Base-by-base conservation (phyloP, 2,329 filamentous ascomycete genomes). In the Colletotrichum chrysophilum region DNA sequence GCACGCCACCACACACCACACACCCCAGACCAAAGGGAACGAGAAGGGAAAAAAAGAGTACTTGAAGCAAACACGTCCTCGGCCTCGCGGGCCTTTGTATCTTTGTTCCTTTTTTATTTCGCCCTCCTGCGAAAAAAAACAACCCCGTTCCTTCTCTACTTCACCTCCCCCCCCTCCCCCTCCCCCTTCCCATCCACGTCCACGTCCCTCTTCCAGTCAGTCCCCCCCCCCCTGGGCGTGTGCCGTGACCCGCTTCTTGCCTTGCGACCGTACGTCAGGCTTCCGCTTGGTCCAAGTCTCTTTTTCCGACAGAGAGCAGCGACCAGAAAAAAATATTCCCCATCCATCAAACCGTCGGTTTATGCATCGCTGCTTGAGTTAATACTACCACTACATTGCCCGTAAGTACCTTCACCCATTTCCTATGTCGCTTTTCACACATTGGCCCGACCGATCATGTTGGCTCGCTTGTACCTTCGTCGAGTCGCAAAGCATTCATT, bases 321-420 rank as follows among this genome's bases (percentile, higher is more conserved):
- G 74, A 60, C 58, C 74, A 74, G 32, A 71, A 71, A 71, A 71
- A 71, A 74, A 74, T 70, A 76, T 76, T 73, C 71, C 72, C 72
- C 71, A 76, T 76, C 68, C 72, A 77, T 78, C 70, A 75, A 76
- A 71, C 67, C 65, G 58, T 77, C 69, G 60, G 70, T 75, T 75
- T 76, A 71, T 75, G 74, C 74, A 76, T 76, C 74, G 67, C 55
- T 68, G 58, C 66, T 67, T 80, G 78, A 81, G 75, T 78, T 79
- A 75, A 78, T 79, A 78, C 79, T 38, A 55, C 48, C 30, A 75
- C 69, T 80, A 80, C 80, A 77, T 82, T 78, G 80, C 81, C 80
- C 80, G 84, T 85, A 81, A 85, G 84, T 86, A 81, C 77, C 78
- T 78, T 70, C 36, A 69, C 55, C 71, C 73, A 66, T 77, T 64